These are phyloP conservation scores for Phialemonium atrogriseum DNA, from an alignment of 2,329 filamentous ascomycete species.

Conservation along the genomic window DNA sequence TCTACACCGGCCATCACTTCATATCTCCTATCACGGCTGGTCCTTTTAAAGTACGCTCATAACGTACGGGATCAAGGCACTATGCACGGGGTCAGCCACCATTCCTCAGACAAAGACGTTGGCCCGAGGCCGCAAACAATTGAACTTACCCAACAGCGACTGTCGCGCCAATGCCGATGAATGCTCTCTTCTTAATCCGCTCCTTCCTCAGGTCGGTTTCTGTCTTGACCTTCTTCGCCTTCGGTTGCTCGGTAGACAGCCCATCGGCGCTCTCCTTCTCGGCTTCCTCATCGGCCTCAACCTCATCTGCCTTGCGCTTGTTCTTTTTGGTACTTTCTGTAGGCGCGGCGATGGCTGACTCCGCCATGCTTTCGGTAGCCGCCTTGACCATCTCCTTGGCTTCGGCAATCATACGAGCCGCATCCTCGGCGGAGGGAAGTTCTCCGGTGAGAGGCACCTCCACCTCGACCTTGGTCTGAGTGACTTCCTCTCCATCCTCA, in stretches of 20 bases:
- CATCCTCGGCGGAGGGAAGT: slow-evolving; percentile 67
- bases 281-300: slow-evolving; percentile 56
- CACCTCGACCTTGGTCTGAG: slow-evolving; percentile 65
- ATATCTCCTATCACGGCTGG: no score
- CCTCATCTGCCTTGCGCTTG: slow-evolving; percentile 70
- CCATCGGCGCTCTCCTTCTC: slow-evolving; percentile 25
- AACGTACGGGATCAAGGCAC: slow-evolving; percentile 2
- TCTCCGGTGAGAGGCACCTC: slow-evolving; percentile 64
- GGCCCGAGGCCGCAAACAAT: neutral
- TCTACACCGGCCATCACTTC: no score
- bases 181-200: slow-evolving; percentile 74
- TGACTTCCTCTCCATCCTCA: slow-evolving; percentile 53
- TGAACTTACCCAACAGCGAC: slow-evolving; percentile 79
- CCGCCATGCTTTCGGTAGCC: slow-evolving; percentile 33
- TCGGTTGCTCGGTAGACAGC: slow-evolving; percentile 9
- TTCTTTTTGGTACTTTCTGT: slow-evolving; percentile 38
- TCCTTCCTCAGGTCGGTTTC: slow-evolving; percentile 78
- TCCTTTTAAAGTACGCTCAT: slow-evolving; percentile 1
- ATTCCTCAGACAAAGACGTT: neutral
- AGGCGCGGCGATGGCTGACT: slow-evolving; percentile 23
- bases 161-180: slow-evolving; percentile 79
- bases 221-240: slow-evolving; percentile 67
- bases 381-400: slow-evolving; percentile 84
- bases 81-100: slow-evolving; percentile 4
- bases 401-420: slow-evolving; percentile 73